A percentile compares a stretch with the other conserved stretches of the same genome.
Conservation (phyloP, 2,329 filamentous ascomycete genomes). For the Alternaria sp. region DNA sequence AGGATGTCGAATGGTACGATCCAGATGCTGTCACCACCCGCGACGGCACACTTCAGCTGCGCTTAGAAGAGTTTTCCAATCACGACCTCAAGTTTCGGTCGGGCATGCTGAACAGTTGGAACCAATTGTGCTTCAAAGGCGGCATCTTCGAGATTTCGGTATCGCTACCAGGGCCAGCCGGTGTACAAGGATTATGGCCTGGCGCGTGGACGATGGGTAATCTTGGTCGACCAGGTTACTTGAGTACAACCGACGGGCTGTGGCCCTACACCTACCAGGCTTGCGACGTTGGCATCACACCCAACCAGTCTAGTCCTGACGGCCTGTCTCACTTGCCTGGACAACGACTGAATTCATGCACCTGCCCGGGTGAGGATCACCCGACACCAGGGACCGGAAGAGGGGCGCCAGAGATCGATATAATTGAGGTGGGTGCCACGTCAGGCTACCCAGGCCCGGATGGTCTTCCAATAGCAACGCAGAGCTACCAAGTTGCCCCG, state of each 20-base stretch:
- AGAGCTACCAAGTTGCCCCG: slow-evolving; percentile 60
- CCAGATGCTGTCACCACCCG: slow-evolving; percentile 62
- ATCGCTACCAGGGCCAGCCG: slow-evolving; percentile 61
- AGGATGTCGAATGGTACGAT: slow-evolving; percentile 62
- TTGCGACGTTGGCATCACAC: slow-evolving; percentile 61
- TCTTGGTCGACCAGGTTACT: slow-evolving; percentile 62
- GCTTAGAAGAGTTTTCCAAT: slow-evolving; percentile 57
- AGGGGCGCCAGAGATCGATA: slow-evolving; percentile 61
- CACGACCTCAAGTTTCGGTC: slow-evolving; percentile 59
- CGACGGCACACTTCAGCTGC: slow-evolving; percentile 58
- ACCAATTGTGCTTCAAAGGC: slow-evolving; percentile 64
- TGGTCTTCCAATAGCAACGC: slow-evolving; percentile 57
- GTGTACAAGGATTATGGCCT: slow-evolving; percentile 61
- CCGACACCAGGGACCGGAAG: slow-evolving; percentile 58
- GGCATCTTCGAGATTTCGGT: slow-evolving; percentile 63
- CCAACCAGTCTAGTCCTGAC: slow-evolving; percentile 58
- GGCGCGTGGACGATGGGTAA: slow-evolving; percentile 65
- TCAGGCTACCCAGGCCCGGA: slow-evolving; percentile 36
- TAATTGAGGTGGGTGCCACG: slow-evolving; percentile 59
- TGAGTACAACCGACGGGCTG: slow-evolving; percentile 62
- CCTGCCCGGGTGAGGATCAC: slow-evolving; percentile 57
- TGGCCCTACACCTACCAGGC: slow-evolving; percentile 65
- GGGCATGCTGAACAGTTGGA: slow-evolving; percentile 64
- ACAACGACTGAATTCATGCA: slow-evolving; percentile 57
- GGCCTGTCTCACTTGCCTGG: slow-evolving; percentile 57